phyloP scores from a whole-genome alignment of 2,329 filamentous ascomycete genomes.

The Venturia asperata region DNA sequence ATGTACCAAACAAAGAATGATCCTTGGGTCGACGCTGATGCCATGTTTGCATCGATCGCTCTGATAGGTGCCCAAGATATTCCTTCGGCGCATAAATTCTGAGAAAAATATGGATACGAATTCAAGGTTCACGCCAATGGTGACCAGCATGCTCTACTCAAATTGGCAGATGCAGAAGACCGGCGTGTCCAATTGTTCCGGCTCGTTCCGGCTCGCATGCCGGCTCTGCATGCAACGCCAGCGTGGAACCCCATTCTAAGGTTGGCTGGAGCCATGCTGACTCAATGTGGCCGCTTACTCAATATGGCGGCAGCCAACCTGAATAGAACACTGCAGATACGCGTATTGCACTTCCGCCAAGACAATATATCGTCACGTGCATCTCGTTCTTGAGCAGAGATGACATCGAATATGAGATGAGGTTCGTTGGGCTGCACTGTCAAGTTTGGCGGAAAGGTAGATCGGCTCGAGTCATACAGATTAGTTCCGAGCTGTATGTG shows the following conservation, averaged over 20 bases:
- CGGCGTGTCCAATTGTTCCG: background rate
- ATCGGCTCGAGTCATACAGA: too few relatives aligned
- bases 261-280: background rate
- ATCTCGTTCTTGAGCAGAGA: background rate
- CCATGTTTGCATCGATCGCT: background rate
- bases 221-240: background rate
- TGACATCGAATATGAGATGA: too few relatives aligned
- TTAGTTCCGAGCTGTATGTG: too few relatives aligned
- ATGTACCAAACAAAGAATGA: background rate
- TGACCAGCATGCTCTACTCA: background rate
- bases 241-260: background rate
- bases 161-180: background rate
- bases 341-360: background rate
- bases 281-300: too few relatives aligned
- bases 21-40: background rate
- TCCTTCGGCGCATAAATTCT: background rate
- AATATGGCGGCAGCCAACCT: too few relatives aligned
- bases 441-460: too few relatives aligned
- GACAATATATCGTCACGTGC: background rate
- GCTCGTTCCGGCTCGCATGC: background rate
- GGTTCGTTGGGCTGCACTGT: too few relatives aligned
- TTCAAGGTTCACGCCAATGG: background rate
- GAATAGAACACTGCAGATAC: background rate
- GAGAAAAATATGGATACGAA: background rate
- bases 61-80: background rate